Percentiles rank a stretch among this genome's conserved stretches.
These are phyloP conservation scores for Apiospora malaysiana DNA, from an alignment of 2,329 filamentous ascomycete species.

Conservation along the genomic window DNA sequence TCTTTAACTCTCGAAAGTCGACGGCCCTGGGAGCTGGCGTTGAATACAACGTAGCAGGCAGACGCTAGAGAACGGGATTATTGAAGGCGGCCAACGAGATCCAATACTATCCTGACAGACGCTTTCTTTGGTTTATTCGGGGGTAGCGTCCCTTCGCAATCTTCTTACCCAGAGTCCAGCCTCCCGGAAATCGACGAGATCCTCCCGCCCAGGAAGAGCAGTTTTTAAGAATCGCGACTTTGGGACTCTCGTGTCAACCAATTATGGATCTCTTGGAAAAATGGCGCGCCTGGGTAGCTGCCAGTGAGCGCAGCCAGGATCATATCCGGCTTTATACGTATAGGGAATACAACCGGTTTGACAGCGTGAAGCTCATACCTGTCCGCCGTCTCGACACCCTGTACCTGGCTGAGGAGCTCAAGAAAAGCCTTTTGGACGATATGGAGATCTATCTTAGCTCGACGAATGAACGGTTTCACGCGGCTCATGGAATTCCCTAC, in stretches of 20 bases:
- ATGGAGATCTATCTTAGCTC: background rate
- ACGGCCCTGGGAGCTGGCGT: background rate
- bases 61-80: too few relatives aligned
- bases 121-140: background rate
- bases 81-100: too few relatives aligned
- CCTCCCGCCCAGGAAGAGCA: background rate
- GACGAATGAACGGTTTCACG: background rate
- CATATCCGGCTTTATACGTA: background rate
- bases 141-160: background rate
- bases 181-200: too few relatives aligned
- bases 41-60: too few relatives aligned
- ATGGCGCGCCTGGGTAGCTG: background rate
- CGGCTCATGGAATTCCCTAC: background rate
- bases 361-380: slow-evolving; percentile 20
- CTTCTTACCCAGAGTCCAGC: too few relatives aligned
- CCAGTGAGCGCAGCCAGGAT: background rate
- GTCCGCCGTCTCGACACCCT: slow-evolving; percentile 33
- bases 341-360: background rate
- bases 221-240: background rate
- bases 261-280: background rate
- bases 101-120: background rate
- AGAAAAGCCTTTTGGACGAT: slow-evolving; percentile 3
- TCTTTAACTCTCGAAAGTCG: background rate
- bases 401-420: slow-evolving; percentile 8
- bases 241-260: background rate